These are phyloP conservation scores for Stephanodiscus triporus DNA, from an alignment of 108 stramenopile species.

Conservation along the genomic window DNA sequence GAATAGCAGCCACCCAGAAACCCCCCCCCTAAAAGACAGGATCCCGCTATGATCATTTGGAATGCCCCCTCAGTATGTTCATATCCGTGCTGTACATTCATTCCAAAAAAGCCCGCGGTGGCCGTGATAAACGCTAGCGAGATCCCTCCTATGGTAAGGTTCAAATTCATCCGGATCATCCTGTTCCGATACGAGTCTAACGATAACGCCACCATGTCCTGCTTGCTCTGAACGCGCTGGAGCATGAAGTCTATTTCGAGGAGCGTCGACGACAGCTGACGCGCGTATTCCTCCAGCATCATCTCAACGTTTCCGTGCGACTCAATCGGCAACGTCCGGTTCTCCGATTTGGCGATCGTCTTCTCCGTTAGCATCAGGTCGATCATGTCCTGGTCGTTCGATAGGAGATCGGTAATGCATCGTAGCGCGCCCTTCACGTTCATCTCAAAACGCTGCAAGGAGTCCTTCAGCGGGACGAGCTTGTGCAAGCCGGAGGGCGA, in stretches of 20 bases:
- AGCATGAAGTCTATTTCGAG: constrained; percentile 74
- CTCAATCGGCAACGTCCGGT: constrained; percentile 52
- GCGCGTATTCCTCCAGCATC: constrained; percentile 82
- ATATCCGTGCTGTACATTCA: constrained; percentile 85
- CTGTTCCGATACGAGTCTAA: constrained; percentile 85
- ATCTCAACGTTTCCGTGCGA: constrained; percentile 81
- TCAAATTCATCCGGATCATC: constrained; percentile 86
- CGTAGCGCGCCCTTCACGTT: constrained; percentile 70
- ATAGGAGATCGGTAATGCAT: constrained; percentile 71
- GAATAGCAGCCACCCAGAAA: constrained; percentile 65
- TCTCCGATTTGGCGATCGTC: constrained; percentile 47
- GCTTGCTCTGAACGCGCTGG: constrained; percentile 81
- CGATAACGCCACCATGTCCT: constrained; percentile 80
- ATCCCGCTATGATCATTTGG: constrained; percentile 48
- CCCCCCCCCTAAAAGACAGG: constrained; percentile 39
- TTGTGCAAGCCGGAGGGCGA: constrained; percentile 75
- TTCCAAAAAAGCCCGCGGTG: constrained; percentile 88
- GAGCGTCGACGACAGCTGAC: constrained; percentile 68
- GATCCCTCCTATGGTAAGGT: constrained; percentile 70
- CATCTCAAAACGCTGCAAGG: constrained; percentile 79
- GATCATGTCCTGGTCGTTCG: constrained; percentile 86
- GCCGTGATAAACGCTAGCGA: constrained; percentile 69
- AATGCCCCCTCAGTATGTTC: constrained; percentile 73
- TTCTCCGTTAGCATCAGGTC: constrained; percentile 81
- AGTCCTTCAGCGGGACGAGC: constrained; percentile 83